phyloP scores from a whole-genome alignment of 768 basidiomycete species.

The Megacollybia marginata region DNA sequence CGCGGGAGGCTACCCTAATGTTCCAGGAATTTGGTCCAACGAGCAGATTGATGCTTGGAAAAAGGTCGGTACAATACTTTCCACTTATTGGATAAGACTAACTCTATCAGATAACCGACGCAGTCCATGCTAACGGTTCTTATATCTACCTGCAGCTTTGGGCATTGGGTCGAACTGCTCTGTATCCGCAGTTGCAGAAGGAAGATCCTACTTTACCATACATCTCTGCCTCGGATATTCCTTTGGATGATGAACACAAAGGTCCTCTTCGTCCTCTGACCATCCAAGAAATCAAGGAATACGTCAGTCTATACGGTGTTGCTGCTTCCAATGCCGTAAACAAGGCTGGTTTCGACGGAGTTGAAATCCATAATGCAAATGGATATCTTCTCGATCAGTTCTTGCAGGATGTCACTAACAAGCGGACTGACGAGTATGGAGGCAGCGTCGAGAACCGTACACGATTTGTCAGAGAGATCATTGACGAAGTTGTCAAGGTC shows the following conservation, averaged over 20 bases:
- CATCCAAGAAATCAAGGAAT: conserved; percentile 30
- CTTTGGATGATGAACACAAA: background rate
- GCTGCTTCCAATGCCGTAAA: conserved; percentile 39
- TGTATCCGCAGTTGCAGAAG: background rate
- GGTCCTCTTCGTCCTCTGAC: conserved; percentile 25
- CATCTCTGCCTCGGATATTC: conserved; percentile 17
- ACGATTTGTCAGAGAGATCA: conserved; percentile 36
- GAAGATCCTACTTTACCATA: conserved; percentile 11
- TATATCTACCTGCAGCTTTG: conserved; percentile 44
- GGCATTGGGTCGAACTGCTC: conserved; percentile 35
- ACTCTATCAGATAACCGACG: conserved; percentile 25
- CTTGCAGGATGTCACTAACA: conserved; percentile 33
- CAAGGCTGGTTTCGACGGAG: conserved; percentile 49
- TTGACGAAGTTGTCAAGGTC: conserved; percentile 32
- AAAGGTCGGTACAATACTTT: too few species aligned
- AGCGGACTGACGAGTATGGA: conserved; percentile 46
- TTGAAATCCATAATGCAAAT: conserved; percentile 34
- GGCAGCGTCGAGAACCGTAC: conserved; percentile 42
- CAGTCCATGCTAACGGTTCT: conserved; percentile 31
- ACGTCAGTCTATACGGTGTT: conserved; percentile 30
- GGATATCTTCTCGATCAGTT: conserved; percentile 39
- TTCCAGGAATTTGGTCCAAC: too few species aligned
- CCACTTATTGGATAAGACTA: too few species aligned
- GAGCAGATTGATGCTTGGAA: too few species aligned
- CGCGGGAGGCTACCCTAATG: too few species aligned